A percentile compares a stretch with the other conserved stretches of the same genome.
phyloP scores from a whole-genome alignment of 768 basidiomycete genomes.

The Boletus rufocinnamomeus region DNA sequence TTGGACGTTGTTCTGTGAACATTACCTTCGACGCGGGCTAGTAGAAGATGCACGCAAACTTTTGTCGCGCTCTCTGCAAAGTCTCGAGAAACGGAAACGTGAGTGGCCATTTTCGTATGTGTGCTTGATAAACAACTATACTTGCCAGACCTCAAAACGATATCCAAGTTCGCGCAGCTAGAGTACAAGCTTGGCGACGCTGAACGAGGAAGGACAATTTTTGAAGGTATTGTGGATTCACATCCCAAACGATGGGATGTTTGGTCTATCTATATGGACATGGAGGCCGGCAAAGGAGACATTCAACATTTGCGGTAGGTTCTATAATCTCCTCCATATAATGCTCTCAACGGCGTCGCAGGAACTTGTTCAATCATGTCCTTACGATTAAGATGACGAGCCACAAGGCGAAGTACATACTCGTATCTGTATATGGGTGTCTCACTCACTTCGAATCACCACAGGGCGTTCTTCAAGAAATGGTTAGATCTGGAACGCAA shows the following conservation, averaged over 20 bases:
- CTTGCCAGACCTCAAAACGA: conserved; percentile 84
- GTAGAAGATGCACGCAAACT: conserved; percentile 83
- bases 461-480: conserved; percentile 94
- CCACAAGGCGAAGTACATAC: conserved; percentile 91
- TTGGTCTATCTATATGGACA: conserved; percentile 97
- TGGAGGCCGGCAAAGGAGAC: conserved; percentile 82
- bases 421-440: neutral
- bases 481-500: conserved; percentile 88
- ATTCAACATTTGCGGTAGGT: conserved; percentile 75
- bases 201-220: conserved; percentile 93
- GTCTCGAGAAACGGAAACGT: conserved; percentile 94
- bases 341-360: conserved; percentile 30
- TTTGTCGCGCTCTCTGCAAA: conserved; percentile 84
- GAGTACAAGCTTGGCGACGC: conserved; percentile 95
- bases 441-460: conserved; percentile 16
- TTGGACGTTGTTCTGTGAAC: conserved; percentile 88
- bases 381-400: conserved; percentile 86
- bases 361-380: conserved; percentile 86
- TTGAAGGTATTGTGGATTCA: conserved; percentile 94
- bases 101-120: conserved; percentile 34
- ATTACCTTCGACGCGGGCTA: conserved; percentile 71
- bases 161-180: conserved; percentile 90
- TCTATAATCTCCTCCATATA: neutral
- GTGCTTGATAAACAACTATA: conserved; percentile 2
- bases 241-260: conserved; percentile 95